phyloP scores from a whole-genome alignment of 768 basidiomycete species.

The Xerocomellus intermedius region DNA sequence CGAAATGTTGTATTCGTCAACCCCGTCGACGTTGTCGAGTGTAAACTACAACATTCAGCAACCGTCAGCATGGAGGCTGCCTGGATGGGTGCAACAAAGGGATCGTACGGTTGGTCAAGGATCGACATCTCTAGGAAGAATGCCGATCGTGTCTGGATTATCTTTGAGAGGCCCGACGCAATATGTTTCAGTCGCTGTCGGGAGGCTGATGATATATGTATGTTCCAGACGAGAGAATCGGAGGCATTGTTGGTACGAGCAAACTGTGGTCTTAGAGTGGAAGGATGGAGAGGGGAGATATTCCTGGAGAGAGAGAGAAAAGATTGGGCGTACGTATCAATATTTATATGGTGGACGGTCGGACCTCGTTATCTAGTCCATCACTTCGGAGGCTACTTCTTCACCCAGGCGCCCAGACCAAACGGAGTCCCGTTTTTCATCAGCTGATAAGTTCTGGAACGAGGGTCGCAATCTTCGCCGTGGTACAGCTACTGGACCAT shows the following conservation, averaged over 20 bases:
- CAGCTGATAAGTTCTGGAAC: background rate
- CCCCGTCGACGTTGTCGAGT: background rate
- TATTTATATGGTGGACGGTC: background rate
- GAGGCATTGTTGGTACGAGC: background rate
- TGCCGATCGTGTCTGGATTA: background rate
- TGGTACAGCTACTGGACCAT: background rate
- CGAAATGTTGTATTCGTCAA: background rate
- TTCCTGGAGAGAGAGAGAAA: background rate
- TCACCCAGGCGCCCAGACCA: background rate
- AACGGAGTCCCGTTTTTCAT: background rate
- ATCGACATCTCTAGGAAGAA: background rate
- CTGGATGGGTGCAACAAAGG: background rate
- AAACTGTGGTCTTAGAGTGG: background rate
- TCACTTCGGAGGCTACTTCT: background rate
- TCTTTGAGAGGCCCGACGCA: background rate
- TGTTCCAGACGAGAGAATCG: background rate
- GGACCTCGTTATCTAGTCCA: background rate
- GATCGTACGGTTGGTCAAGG: background rate
- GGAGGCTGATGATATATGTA: background rate
- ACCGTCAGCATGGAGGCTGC: background rate
- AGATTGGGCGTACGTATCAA: background rate
- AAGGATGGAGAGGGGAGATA: background rate
- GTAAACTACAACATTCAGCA: background rate
- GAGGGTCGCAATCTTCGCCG: too few species aligned
- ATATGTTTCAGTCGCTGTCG: background rate